Base-by-base conservation (phyloP, 2,329 filamentous ascomycete genomes). In the Neodidymelliopsis sp. region DNA sequence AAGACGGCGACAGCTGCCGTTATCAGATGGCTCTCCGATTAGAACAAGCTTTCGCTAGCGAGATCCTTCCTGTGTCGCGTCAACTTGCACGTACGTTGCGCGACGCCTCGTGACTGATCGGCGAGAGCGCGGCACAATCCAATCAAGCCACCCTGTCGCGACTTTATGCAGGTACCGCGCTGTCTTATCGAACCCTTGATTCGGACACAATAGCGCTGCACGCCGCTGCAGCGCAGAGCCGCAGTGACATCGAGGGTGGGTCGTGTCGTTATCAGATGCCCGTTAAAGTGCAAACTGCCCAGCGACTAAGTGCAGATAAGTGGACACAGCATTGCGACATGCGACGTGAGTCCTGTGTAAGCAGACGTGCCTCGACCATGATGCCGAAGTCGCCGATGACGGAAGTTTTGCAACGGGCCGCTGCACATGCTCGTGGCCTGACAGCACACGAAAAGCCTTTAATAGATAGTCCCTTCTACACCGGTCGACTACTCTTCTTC, bases 321-420 rank as follows among this genome's bases (percentile, higher is more conserved):
- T 50, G 47, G 47, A 50, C 47, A 44, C 47, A 35, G 29, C 47
- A 40, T 36, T 50, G 40, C 47, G 40, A 40, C 35, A 40, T 44
- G 40, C 47, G 40, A 40, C 35, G 35, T 44, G 40, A 39, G 29
- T 23, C 34, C 36, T 51, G 41, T 49, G 60, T 65, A 60, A 65
- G 62, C 62, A 55, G 54, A 20, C 40, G 30, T 53, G 63, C 55
- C 61, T 66, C 59, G 63, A 64, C 29, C 49, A 37, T 28, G 33
- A 41, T 56, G 54, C 57, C 52, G 57, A 57, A 48, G 37, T 43
- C 45, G 54, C 60, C 56, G 54, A 58, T 52, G 50, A 45, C 52
- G 51, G 25, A 54, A 44, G 30, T 52, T 34, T 37, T 49, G 48
- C 41, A 48, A 37, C 54, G 53, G 54, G 36, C 55, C 54, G 52